Evolutionary conservation across 331 rosid genomes (phyloP).

Genomic region (Erythrophleum ivorense): DNA sequence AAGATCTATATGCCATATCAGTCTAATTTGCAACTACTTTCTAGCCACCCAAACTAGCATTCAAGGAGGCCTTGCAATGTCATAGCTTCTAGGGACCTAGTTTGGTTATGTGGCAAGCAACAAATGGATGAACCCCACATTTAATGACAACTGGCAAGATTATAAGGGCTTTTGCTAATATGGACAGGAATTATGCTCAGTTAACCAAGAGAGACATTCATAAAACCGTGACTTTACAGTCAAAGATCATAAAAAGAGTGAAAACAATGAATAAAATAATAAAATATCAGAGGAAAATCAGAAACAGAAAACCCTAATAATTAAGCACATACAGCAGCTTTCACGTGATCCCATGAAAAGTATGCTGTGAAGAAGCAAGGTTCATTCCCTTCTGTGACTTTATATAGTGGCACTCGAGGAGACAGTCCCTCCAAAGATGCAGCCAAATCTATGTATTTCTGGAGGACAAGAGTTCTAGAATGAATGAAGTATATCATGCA

Average conservation of each 20-base stretch:
- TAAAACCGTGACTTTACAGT: slow-evolving; percentile 21
- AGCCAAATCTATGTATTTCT: slow-evolving; percentile 84
- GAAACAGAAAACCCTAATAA: slow-evolving; percentile 20
- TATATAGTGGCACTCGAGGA: slow-evolving; percentile 76
- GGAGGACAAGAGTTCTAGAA: slow-evolving; percentile 37
- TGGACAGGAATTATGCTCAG: slow-evolving; percentile 2
- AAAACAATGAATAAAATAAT: neutral
- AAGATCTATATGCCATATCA: neutral
- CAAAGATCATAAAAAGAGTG: slow-evolving; percentile 10
- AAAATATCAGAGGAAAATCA: slow-evolving; percentile 1
- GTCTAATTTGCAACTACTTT: neutral
- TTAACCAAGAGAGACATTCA: slow-evolving; percentile 33
- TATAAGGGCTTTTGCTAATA: neutral
- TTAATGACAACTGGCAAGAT: slow-evolving; percentile 18
- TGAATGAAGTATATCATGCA: slow-evolving; percentile 29
- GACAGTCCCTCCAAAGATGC: slow-evolving; percentile 77
- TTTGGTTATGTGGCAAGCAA: neutral
- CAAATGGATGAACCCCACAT: slow-evolving; percentile 20
- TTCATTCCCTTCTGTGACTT: slow-evolving; percentile 90
- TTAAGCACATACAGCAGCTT: slow-evolving; percentile 72
- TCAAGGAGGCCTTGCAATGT: neutral
- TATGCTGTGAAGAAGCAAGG: slow-evolving; percentile 91
- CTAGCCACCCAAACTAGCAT: neutral
- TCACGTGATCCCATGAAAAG: slow-evolving; percentile 87
- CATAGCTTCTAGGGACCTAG: neutral